Base-by-base conservation (phyloP, 495 filamentous ascomycete genomes). In the Trichoderma virens region DNA sequence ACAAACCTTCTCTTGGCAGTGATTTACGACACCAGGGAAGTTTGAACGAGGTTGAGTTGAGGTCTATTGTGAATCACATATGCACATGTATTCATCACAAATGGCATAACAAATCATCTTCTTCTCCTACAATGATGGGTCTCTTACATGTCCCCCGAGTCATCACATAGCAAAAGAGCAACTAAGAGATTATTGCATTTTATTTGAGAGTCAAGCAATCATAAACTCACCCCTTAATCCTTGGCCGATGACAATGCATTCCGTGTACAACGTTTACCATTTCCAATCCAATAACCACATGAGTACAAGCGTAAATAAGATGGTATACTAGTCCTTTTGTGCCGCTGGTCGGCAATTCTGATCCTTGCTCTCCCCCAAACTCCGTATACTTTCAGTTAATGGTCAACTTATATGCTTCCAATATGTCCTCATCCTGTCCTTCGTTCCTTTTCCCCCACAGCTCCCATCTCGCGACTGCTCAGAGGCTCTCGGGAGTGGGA, bases 401-500 rank as follows among this genome's bases (percentile, higher is more conserved):
- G 25, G 5, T 61, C n/a, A 35, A 23, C 59, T 25, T 61, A 35
- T 20, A 23, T 61, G 59, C 31, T 61, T 41, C 14, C 31, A 61
- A 30, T 14, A 28, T 23, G 9, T 59, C 2, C 8, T 35, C 6
- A 11, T 34, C 59, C 23, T 35, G 59, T 27, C 18, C 31, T 27
- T 62, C 25, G n/a, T 23, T 45, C 14, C 13, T 27, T 61, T 38
- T 23, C 61, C 1, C 25, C 14, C 35, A 25, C 27, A 11, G 27
- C 59, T 23, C 18, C 20, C 20, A 13, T 61, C 30, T 20, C 30
- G 5, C 35, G 3, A 4, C 0, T 8, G 9, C 61, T 41, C 39
- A 62, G 1, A 62, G 38, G 27, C 34, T 69, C 43, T 80, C 78
- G 4, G 79, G 77, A 0, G 68, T 54, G 1, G 79, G 79, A 54